These are phyloP conservation scores for Aspergillus asperescens DNA, from an alignment of 495 filamentous ascomycete species.

Conservation along the genomic window DNA sequence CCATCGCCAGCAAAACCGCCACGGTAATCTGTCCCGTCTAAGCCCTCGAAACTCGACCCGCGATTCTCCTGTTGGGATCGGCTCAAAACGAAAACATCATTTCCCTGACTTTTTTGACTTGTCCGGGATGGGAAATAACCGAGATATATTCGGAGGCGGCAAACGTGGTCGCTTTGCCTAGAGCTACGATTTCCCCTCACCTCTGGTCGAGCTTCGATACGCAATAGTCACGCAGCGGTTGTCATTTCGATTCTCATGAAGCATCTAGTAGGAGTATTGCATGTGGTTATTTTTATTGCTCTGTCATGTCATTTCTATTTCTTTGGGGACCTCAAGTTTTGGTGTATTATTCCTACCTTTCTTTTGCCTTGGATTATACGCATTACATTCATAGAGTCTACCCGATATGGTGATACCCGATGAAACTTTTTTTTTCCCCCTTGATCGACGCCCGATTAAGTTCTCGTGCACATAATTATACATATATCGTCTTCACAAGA, in stretches of 20 bases:
- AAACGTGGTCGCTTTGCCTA: constrained; percentile 70
- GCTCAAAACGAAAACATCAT: constrained; percentile 73
- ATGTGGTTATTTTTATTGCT: constrained; percentile 25
- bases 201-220: constrained; percentile 36
- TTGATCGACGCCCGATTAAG: constrained; percentile 22
- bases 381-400: constrained; percentile 40
- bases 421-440: constrained; percentile 21
- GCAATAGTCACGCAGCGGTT: constrained; percentile 37
- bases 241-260: constrained; percentile 27
- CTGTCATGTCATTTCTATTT: constrained; percentile 13
- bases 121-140: constrained; percentile 54
- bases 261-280: constrained; percentile 43
- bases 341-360: constrained; percentile 10
- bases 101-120: constrained; percentile 80
- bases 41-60: constrained; percentile 41
- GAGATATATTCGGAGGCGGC: constrained; percentile 60
- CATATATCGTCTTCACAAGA: neutral
- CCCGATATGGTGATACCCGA: constrained; percentile 39
- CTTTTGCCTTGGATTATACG: constrained; percentile 15
- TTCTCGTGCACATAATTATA: constrained; percentile 8
- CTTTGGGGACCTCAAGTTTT: neutral
- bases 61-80: constrained; percentile 46
- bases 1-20: constrained; percentile 47
- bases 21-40: constrained; percentile 36
- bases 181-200: constrained; percentile 33